Evolutionary conservation across 1,139 yeast genomes (phyloP).

Genomic region (Nematodospora anomalae): DNA sequence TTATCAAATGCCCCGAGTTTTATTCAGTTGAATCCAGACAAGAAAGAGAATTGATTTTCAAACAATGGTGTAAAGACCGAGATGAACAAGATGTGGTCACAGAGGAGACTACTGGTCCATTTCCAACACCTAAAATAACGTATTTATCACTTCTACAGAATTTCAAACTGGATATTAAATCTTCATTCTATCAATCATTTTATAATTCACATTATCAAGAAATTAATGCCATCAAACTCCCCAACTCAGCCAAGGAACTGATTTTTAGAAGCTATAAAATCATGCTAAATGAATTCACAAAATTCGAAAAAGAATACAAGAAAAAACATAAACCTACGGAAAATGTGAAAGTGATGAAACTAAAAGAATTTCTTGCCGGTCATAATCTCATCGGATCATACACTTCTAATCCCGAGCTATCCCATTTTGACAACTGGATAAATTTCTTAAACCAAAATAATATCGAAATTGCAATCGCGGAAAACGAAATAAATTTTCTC

Average conservation of each 20-base stretch:
- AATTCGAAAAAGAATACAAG: conserved; percentile 26
- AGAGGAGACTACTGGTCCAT: conserved; percentile 11
- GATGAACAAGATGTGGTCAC: conserved; percentile 5
- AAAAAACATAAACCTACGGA: conserved; percentile 18
- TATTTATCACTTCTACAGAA: conserved; percentile 30
- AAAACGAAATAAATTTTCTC: conserved; percentile 36
- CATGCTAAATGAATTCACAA: conserved; percentile 27
- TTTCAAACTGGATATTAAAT: conserved; percentile 31
- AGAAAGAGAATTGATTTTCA: conserved; percentile 27
- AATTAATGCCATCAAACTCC: conserved; percentile 17
- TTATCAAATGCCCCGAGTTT: conserved; percentile 32
- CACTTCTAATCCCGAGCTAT: conserved; percentile 4
- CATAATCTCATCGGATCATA: background rate
- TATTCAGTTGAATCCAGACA: conserved; percentile 23
- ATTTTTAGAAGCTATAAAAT: conserved; percentile 25
- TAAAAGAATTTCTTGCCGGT: conserved; percentile 15
- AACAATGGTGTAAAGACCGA: conserved; percentile 31
- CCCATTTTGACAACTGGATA: conserved; percentile 33
- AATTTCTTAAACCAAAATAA: conserved; percentile 22
- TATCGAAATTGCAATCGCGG: conserved; percentile 25
- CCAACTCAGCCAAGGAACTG: conserved; percentile 22
- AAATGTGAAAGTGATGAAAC: conserved; percentile 29
- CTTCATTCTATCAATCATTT: conserved; percentile 30
- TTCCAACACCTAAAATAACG: conserved; percentile 28
- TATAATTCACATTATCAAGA: conserved; percentile 19